phyloP scores from a whole-genome alignment of 257 asterid species.

The Solanum dulcamara region DNA sequence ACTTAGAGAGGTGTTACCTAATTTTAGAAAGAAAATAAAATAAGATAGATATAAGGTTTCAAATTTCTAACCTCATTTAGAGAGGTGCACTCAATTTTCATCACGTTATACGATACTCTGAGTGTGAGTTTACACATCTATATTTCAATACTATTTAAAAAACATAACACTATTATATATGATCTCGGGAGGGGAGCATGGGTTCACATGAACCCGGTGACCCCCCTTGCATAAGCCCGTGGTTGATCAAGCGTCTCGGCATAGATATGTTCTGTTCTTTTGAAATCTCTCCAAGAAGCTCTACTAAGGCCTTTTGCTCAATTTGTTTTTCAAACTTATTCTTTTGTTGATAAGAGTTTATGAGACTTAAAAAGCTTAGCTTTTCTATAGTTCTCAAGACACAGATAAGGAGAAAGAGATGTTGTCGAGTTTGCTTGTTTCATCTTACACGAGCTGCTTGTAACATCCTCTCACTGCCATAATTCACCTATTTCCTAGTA shows the following conservation, averaged over 20 bases:
- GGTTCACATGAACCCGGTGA: no score
- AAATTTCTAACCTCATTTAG: no score
- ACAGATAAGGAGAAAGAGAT: background rate
- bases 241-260: conserved; percentile 70
- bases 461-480: background rate
- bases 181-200: no score
- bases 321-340: background rate
- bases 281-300: conserved; percentile 27
- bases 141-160: no score
- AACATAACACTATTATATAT: no score
- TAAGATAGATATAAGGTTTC: no score
- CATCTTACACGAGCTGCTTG: background rate
- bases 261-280: background rate
- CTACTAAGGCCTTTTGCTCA: conserved; percentile 23
- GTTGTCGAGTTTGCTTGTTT: background rate
- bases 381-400: background rate
- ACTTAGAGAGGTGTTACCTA: no score
- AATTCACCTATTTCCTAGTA: background rate
- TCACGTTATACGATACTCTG: no score
- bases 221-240: no score
- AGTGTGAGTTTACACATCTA: no score
- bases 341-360: background rate
- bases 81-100: no score
- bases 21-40: no score
- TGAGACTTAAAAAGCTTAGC: background rate